A percentile compares a stretch with the other conserved stretches of the same genome.
Conservation (phyloP, 345 rosid species). For the Brassica cretica region DNA sequence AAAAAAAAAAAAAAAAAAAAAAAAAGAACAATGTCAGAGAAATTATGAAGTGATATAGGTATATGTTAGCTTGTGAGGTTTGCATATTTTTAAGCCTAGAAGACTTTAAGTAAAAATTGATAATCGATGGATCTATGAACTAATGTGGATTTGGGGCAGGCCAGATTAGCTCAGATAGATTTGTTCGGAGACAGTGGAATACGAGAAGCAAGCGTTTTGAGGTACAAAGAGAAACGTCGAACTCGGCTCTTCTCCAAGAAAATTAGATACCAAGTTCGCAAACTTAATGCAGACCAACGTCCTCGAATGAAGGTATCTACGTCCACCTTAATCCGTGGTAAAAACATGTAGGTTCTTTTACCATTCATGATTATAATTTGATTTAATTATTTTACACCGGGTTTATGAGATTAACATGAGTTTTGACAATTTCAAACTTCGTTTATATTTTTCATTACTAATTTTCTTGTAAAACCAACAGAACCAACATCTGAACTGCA, state of each 20-base stretch:
- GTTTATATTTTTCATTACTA: background rate
- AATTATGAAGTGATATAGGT: background rate
- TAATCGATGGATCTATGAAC: background rate
- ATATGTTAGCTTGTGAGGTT: background rate
- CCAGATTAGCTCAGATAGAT: constrained; percentile 75
- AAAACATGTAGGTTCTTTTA: constrained; percentile 14
- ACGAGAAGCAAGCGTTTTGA: constrained; percentile 84
- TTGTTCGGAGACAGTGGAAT: constrained; percentile 62
- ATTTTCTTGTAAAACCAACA: background rate
- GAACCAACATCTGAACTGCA: background rate
- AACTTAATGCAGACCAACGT: constrained; percentile 85
- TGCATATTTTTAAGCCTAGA: background rate
- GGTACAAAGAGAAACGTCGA: constrained; percentile 90
- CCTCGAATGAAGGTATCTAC: constrained; percentile 81
- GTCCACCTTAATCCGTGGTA: constrained; percentile 18
- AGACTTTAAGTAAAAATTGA: background rate
- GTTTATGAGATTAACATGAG: background rate
- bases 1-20: too few relatives aligned
- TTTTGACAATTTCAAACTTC: background rate
- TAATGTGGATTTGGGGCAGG: constrained; percentile 48
- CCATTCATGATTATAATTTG: background rate
- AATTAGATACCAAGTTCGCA: constrained; percentile 87
- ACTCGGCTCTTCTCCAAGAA: constrained; percentile 85
- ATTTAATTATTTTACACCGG: background rate
- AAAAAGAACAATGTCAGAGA: background rate